Base-by-base conservation (phyloP, 257 asterid species). In the Solanum chaucha region DNA sequence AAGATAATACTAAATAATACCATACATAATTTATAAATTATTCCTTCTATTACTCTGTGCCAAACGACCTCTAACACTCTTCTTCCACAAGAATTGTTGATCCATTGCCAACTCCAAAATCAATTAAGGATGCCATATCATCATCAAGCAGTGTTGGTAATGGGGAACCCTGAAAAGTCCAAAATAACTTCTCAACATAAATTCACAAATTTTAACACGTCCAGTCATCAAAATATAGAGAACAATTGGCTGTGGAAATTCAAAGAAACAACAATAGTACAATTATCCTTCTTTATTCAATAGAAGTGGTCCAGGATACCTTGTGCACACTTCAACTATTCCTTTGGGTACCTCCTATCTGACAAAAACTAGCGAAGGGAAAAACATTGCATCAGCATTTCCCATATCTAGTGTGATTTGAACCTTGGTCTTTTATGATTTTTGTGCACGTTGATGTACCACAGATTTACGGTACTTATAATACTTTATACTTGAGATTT, bases 71-170 rank as follows among this genome's bases (percentile, higher is more conserved):
- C 59, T 80, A 48, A 17, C 67, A 89, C 64, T 87, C 91, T 88
- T 95, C 98, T 32, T 96, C 98, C 51, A 95, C 90, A 40, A 97
- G 98, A 91, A 96, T 91, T 85, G 95, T 93, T 83, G 98, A 96
- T 46, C 87, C 94, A 74, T 91, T 96, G 86, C 94, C 93, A 70
- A 95, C 91, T 46, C 97, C 99, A 85, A 94, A 90, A 87, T 97
- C 99, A 35, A 93, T 61, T 81, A 95, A 95, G 86, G 97, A 93
- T 41, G 94, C 93, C 98, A 94, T 93, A 86, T 97, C 99, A 88
- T 95, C 99, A 75, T 93, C 97, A 41, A 97, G 98, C 92, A 92
- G 85, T 55, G 91, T 88, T 35, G 99, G 98, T 12, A 94, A 86
- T 0, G 98, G 98, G 11, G 94, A 90, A 48, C 96, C 96, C 98